Base-by-base conservation (phyloP, 2,329 filamentous ascomycete species). In the Clathrospora elynae region DNA sequence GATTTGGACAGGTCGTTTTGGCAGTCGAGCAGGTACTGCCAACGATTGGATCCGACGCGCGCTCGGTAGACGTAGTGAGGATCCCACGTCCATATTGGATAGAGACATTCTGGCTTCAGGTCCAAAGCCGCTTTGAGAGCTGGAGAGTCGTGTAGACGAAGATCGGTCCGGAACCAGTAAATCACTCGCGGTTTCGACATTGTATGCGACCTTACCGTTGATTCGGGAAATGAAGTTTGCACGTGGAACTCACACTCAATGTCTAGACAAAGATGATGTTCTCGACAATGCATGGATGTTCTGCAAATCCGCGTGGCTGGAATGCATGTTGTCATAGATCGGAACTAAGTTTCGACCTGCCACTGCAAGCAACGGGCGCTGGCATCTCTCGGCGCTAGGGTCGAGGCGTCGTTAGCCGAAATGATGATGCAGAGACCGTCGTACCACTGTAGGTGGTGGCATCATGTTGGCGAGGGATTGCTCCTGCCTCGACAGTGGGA, bases 81-180 rank as follows among this genome's bases (percentile, higher is more conserved):
- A 63, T 90, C 87, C 85, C 86, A 91, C 1, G 84, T 88, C 77
- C 87, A 91, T 31, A 90, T 79, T 1, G 86, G 87, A 74, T 85
- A 90, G 17, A 91, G 73, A 13, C 79, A 81, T 37, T 79, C 78
- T 1, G 87, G 85, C 0, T 86, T 75, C 5, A 90, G 75, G 44
- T 86, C 84, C 6, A 91, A 70, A 0, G 87, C 87, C 2, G 86
- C 85, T 64, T 84, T 78, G 17, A 91, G 73, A 1, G 86, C 86
- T 6, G 86, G 86, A 0, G 85, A 89, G 67, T 90, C 87, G 69
- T 90, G 86, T 2, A 91, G 78, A 13, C 87, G 83, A 8, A 90
- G 75, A 63, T 90, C 87, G 5, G 87, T 90, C 40, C 87, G 81
- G 59, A 89, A 89, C 87, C 87, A 90, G 66, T 88, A 89, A 22